Base-by-base conservation (phyloP, 1,284 basidiomycete species). In the Irpex sp. region DNA sequence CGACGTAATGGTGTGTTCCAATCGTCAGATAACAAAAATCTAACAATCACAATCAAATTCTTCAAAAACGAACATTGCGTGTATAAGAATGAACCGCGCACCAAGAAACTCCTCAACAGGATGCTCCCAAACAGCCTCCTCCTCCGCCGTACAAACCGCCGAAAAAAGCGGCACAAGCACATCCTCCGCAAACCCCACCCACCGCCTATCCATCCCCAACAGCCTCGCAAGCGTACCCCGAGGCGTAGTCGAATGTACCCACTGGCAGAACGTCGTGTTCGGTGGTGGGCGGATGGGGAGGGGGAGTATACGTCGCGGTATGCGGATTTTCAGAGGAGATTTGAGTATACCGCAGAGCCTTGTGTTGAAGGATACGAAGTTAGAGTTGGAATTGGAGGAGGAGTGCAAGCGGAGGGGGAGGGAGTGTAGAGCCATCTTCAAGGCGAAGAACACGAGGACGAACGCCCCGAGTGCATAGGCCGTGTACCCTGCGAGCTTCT, bases 161-260 rank as follows among this genome's bases (percentile, higher is more conserved):
- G 87, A 89, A 70, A 90, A 90, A 51, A 92, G 72, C 0, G 88
- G 87, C 0, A 87, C 68, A 57, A 92, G 71, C 0, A 91, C 75
- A 19, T 79, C 77, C 3, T 77, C 70, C 3, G 83, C 77, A 70
- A 90, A 90, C 4, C 73, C 69, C n/a, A 69, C 68, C 85, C 88
- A 90, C 0, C 76, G 71, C 21, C 65, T 59, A 67, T 86, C 84
- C 62, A 84, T 67, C 3, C 81, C 78, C 1, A 76, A 65, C 65
- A 70, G 72, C 56, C 73, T 74, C 1, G 78, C 77, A 0, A 86
- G 15, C 7, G 71, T 58, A 39, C 75, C 74, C 3, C 46, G 71
- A 4, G 85, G 86, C 8, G 77, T 74, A 1, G 76, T 79, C 8
- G 71, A 67, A 17, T 71, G 66, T 3, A 75, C 70, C 86, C 86